Base-by-base conservation (phyloP, 2,329 filamentous ascomycete species). In the Teratosphaeria destructans region DNA sequence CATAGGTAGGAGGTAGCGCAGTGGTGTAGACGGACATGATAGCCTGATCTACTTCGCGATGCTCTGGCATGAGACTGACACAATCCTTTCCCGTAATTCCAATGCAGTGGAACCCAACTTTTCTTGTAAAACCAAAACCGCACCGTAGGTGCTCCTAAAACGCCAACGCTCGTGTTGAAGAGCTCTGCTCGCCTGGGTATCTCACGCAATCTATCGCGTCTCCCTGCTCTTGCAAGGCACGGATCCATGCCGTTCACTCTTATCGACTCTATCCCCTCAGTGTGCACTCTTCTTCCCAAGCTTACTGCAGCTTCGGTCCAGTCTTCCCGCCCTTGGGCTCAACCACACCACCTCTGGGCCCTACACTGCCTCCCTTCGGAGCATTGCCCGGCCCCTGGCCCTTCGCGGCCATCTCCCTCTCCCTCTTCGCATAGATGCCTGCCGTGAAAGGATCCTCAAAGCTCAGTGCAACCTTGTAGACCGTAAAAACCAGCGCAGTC, bases 361-460 rank as follows among this genome's bases (percentile, higher is more conserved):
- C 57, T 49, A 53, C 59, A 57, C 59, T 63, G 5, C 64, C 61
- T 26, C 59, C 69, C 68, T 76, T 75, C 29, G 59, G 39, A 26
- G 32, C 27, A 19, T 29, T 49, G 14, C 19, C 56, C 47, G 60
- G 55, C 32, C 59, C 52, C 55, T 61, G 32, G 60, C 69, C 73
- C 54, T 63, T 72, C 62, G 67, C 71, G 67, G 75, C 75, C 65
- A 69, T 60, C 70, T 79, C 76, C 65, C 74, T 71, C 60, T 91
- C 88, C 62, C 89, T 82, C 84, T 94, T 95, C 66, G 87, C 88
- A 74, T 97, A 99, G 71, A 99, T 99, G 65, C 83, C 89, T 3
- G 85, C 84, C 6, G 94, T 99, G 76, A 97, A 99, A 4, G 93
- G 93, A 75, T 97, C 93, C 79, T 97, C 93, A 77, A 85, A 96